A percentile compares a stretch with the other conserved stretches of the same genome.
Conservation (phyloP, 202 grass and related monocot species). For the Bolboschoenoplectus hybrid region DNA sequence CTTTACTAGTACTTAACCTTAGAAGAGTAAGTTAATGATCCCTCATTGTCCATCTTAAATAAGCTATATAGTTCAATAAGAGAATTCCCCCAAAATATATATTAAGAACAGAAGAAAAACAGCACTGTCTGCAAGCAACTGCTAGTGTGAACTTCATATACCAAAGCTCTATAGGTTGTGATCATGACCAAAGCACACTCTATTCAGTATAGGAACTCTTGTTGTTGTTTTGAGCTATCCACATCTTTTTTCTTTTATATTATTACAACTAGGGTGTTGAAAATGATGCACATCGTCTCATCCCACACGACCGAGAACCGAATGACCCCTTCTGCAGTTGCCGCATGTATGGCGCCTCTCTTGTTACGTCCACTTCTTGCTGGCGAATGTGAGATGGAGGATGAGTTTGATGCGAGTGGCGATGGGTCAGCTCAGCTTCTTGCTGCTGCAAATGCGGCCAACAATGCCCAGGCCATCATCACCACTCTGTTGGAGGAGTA, state of each 20-base stretch:
- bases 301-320: slow-evolving; percentile 84
- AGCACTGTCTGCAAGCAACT: not conserved
- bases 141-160: not conserved
- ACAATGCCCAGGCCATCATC: slow-evolving; percentile 92
- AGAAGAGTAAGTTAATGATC: slow-evolving; percentile 6
- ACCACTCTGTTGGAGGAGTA: slow-evolving; percentile 88
- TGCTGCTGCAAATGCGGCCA: slow-evolving; percentile 95
- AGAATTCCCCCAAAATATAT: not conserved
- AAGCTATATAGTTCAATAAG: slow-evolving; percentile 9
- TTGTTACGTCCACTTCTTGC: slow-evolving; percentile 93
- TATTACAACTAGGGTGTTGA: slow-evolving; percentile 67
- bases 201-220: slow-evolving; percentile 8
- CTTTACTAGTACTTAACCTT: not conserved
- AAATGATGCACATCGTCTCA: slow-evolving; percentile 91
- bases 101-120: not conserved
- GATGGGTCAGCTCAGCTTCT: slow-evolving; percentile 95
- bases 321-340: slow-evolving; percentile 95
- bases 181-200: slow-evolving; percentile 18
- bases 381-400: slow-evolving; percentile 99
- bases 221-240: slow-evolving; percentile 22
- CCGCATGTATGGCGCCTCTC: slow-evolving; percentile 98
- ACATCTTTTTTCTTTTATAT: slow-evolving; percentile 34
- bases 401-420: slow-evolving; percentile 73
- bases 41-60: slow-evolving; percentile 17
- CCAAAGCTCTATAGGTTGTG: not conserved